Base-by-base conservation (phyloP, 2,329 filamentous ascomycete species). In the Pestalotiopsis sp. region DNA sequence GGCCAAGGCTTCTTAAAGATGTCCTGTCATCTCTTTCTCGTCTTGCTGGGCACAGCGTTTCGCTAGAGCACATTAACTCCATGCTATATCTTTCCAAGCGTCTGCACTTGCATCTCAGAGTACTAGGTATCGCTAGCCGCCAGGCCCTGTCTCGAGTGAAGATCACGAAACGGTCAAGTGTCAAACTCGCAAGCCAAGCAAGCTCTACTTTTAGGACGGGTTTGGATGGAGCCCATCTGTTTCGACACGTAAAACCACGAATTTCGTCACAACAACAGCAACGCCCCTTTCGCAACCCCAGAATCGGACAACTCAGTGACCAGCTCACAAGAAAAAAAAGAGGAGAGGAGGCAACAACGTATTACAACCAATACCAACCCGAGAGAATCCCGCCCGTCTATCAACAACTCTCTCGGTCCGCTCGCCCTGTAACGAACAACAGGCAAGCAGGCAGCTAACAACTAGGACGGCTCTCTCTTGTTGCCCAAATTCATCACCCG, bases 61-160 rank as follows among this genome's bases (percentile, higher is more conserved):
- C 17, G 17, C 45, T 52, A 52, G 9, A 52, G 7, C 20, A 52
- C 45, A 52, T 12, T 62, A 13, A 59, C 31, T 27, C 36, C 59
- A 62, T 62, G 20, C 38, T 39, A 20, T 39, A 62, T 62, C 25
- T 27, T 27, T 27, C 13, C 14, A 23, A 25, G 20, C 25, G n/a
- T 27, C 13, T 27, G 17, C 49, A 36, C 27, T n/a, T 25, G 36
- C 23, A 38, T 45, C 20, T 59, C 27, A 56, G n/a, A 39, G 41
- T 61, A 36, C 31, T n/a, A 17, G 27, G 41, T 66, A n/a, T 66
- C 65, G 57, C 65, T 66, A 66, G 57, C 65, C 65, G 65, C 65
- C 65, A 66, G 57, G 65, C 65, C 14, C 39, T 60, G 65, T 59
- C 65, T 66, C 65, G 57, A 66, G 64, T 61, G 23, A 31, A 17